phyloP scores from a whole-genome alignment of 306 rosid genomes.

The Cicer yamashitae region DNA sequence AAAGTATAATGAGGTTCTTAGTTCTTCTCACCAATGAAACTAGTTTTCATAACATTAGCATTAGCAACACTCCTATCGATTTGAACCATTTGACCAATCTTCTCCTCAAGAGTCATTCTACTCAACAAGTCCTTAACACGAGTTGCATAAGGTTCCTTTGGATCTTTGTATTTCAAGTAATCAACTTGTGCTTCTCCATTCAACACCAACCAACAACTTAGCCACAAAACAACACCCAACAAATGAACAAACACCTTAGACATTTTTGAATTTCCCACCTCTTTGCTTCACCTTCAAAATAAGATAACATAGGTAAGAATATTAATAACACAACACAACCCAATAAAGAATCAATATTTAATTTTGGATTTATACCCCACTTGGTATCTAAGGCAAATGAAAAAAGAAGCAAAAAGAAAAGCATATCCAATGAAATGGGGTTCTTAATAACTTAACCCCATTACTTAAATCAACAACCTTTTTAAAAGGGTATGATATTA shows the following conservation, averaged over 20 bases:
- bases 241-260: slow-evolving; percentile 49
- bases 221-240: slow-evolving; percentile 54
- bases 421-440: slow-evolving; percentile 52
- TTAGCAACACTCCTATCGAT: slow-evolving; percentile 91
- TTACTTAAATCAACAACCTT: slow-evolving; percentile 34
- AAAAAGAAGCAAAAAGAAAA: slow-evolving; percentile 42
- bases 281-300: slow-evolving; percentile 45
- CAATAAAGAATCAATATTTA: slow-evolving; percentile 31
- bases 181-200: slow-evolving; percentile 61
- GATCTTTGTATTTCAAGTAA: slow-evolving; percentile 76
- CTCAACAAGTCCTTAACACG: slow-evolving; percentile 77
- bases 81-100: slow-evolving; percentile 97
- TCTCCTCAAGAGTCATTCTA: slow-evolving; percentile 89
- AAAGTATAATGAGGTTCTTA: slow-evolving; percentile 36
- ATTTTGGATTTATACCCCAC: slow-evolving; percentile 46
- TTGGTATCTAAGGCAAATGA: slow-evolving; percentile 44
- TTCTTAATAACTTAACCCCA: slow-evolving; percentile 37
- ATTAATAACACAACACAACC: neutral
- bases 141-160: slow-evolving; percentile 60
- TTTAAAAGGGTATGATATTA: slow-evolving; percentile 14
- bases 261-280: slow-evolving; percentile 50
- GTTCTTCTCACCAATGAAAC: slow-evolving; percentile 68
- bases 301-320: neutral
- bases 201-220: slow-evolving; percentile 62
- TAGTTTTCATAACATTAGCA: slow-evolving; percentile 64